Conservation (phyloP, 2,329 filamentous ascomycete genomes). For the Hypocrella siamensis region DNA sequence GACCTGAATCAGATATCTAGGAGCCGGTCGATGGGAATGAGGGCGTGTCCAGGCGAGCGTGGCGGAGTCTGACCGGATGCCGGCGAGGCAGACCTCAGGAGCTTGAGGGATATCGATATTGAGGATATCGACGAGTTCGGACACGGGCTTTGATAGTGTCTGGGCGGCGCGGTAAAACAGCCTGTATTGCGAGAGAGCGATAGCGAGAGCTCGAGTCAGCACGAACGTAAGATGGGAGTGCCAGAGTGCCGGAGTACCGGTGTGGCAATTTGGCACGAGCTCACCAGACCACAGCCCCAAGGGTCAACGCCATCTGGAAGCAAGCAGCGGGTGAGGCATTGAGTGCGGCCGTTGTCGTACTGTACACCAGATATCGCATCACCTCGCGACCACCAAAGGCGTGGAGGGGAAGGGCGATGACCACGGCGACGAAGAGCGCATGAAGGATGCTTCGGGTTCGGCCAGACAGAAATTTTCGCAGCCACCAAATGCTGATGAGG, state of each 20-base stretch:
- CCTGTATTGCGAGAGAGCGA: constrained; percentile 38
- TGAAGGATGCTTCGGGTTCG: constrained; percentile 15
- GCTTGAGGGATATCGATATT: constrained; percentile 86
- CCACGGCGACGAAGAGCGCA: constrained; percentile 16
- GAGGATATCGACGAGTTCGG: constrained; percentile 77
- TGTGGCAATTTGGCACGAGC: constrained; percentile 10
- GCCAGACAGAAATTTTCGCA: constrained; percentile 16
- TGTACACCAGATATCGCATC: constrained; percentile 13
- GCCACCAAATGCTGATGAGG: constrained; percentile 21
- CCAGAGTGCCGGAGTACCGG: constrained; percentile 2
- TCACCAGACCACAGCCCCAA: constrained; percentile 37
- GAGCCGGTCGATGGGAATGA: constrained; percentile 46
- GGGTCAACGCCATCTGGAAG: constrained; percentile 38
- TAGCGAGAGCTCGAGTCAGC: constrained; percentile 5
- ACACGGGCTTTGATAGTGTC: constrained; percentile 79
- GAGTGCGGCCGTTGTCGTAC: constrained; percentile 19
- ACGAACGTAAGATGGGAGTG: neutral
- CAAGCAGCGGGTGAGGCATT: constrained; percentile 31
- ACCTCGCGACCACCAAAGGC: constrained; percentile 14
- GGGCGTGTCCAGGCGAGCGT: constrained; percentile 83
- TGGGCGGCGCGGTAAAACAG: constrained; percentile 74
- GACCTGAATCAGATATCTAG: constrained; percentile 82
- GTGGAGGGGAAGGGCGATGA: constrained; percentile 16
- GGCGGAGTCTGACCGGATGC: constrained; percentile 74
- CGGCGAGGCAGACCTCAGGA: constrained; percentile 79